phyloP scores from a whole-genome alignment of 352 stramenopile genomes.

The Phytophthora idaei region DNA sequence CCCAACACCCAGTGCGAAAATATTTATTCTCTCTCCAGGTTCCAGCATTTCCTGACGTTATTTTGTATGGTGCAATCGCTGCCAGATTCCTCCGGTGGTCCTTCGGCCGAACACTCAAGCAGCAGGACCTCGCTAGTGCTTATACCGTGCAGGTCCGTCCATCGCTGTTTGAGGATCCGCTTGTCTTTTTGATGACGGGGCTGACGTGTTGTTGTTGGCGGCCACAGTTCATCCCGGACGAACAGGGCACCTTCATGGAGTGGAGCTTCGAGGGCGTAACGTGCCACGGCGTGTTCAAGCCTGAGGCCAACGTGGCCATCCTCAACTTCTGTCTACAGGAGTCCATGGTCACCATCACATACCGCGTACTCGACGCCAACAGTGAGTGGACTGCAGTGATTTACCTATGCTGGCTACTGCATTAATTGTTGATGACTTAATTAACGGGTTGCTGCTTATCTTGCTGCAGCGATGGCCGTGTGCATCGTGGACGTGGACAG shows the following conservation, averaged over 20 bases:
- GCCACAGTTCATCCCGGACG: slow-evolving; percentile 76
- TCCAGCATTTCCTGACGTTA: not conserved
- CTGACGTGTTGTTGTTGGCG: slow-evolving; percentile 5
- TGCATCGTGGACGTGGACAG: slow-evolving; percentile 87
- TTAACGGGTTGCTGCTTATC: not conserved
- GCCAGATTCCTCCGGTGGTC: slow-evolving; percentile 83
- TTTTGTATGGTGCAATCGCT: not conserved
- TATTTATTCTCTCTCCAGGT: not conserved
- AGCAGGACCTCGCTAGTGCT: slow-evolving; percentile 70
- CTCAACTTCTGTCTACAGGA: slow-evolving; percentile 86
- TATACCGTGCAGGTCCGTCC: slow-evolving; percentile 77
- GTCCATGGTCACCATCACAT: slow-evolving; percentile 88
- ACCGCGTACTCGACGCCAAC: slow-evolving; percentile 77
- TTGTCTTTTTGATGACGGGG: not conserved
- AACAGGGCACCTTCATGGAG: slow-evolving; percentile 84
- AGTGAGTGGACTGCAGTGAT: slow-evolving; percentile 45
- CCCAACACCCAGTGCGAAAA: slow-evolving; percentile 68
- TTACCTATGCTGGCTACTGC: not conserved
- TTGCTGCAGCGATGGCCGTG: slow-evolving; percentile 70
- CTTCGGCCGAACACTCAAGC: slow-evolving; percentile 73
- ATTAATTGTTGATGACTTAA: not conserved
- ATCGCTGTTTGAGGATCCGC: not conserved
- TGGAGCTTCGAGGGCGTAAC: slow-evolving; percentile 88
- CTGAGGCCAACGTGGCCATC: slow-evolving; percentile 77
- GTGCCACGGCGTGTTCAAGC: slow-evolving; percentile 85